Evolutionary conservation across 2,329 filamentous ascomycete genomes (phyloP).

Genomic region (Penicillium sp.): DNA sequence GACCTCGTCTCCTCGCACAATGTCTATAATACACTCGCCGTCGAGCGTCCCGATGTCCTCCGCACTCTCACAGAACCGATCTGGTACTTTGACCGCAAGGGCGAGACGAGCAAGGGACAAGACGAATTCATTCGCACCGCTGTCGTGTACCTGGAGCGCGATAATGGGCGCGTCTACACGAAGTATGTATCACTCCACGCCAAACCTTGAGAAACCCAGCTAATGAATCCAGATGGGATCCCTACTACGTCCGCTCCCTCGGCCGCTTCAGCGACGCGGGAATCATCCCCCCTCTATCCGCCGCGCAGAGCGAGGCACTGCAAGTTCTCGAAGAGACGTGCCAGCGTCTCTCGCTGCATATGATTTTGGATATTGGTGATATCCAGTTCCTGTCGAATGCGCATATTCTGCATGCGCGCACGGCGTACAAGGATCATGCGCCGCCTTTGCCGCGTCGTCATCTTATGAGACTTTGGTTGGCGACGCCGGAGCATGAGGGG

Average conservation of each 20-base stretch:
- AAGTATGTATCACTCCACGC: constrained; percentile 53
- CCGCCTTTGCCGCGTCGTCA: constrained; percentile 73
- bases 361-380: constrained; percentile 83
- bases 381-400: constrained; percentile 84
- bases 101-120: constrained; percentile 73
- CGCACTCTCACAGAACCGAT: constrained; percentile 73
- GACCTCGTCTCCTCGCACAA: constrained; percentile 78
- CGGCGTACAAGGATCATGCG: constrained; percentile 72
- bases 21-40: constrained; percentile 79
- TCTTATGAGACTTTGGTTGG: constrained; percentile 81
- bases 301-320: constrained; percentile 68
- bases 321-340: constrained; percentile 75
- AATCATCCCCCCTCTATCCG: constrained; percentile 70
- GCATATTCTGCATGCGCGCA: constrained; percentile 79
- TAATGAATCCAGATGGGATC: constrained; percentile 65
- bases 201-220: constrained; percentile 1
- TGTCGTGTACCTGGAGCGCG: constrained; percentile 76
- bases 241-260: constrained; percentile 80
- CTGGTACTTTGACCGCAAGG: constrained; percentile 93
- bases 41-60: constrained; percentile 75
- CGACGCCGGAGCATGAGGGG: constrained; percentile 77
- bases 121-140: constrained; percentile 72
- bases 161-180: constrained; percentile 69
- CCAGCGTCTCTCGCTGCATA: constrained; percentile 72
- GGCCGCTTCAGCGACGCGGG: constrained; percentile 72